A percentile compares a stretch with the other conserved stretches of the same genome.
Conservation (phyloP, 1,139 yeast genomes). For the Geotrichum fermentans region DNA sequence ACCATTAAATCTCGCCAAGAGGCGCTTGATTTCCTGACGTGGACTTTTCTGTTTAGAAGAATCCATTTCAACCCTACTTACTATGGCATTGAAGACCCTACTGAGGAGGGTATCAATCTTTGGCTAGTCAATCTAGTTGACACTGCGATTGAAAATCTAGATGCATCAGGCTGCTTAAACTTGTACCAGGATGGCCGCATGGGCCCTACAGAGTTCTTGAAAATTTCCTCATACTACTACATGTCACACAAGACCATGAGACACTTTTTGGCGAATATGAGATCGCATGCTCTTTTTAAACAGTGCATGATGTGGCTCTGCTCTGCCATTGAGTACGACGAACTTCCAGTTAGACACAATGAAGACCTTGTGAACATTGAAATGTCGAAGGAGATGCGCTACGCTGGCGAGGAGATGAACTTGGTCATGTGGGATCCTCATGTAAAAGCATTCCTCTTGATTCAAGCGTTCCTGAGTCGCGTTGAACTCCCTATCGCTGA, state of each 20-base stretch:
- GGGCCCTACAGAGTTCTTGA: conserved; percentile 72
- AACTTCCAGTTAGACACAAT: conserved; percentile 89
- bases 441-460: conserved; percentile 75
- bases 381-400: conserved; percentile 75
- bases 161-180: conserved; percentile 66
- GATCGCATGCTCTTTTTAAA: conserved; percentile 51
- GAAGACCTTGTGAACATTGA: conserved; percentile 91
- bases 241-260: conserved; percentile 87
- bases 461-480: conserved; percentile 84
- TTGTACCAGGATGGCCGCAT: conserved; percentile 46
- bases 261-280: conserved; percentile 52
- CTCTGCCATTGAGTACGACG: conserved; percentile 85
- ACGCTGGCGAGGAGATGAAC: conserved; percentile 51
- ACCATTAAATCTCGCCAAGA: conserved; percentile 77
- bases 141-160: conserved; percentile 59
- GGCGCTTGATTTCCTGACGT: conserved; percentile 86
- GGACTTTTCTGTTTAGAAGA: conserved; percentile 92
- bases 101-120: conserved; percentile 49
- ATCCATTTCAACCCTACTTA: conserved; percentile 95
- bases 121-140: conserved; percentile 75
- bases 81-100: conserved; percentile 75
- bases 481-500: conserved; percentile 90
- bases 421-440: conserved; percentile 92
- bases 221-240: conserved; percentile 86
- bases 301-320: conserved; percentile 69